phyloP scores from a whole-genome alignment of 2,329 filamentous ascomycete genomes.

The Dactylellina drechsleri region DNA sequence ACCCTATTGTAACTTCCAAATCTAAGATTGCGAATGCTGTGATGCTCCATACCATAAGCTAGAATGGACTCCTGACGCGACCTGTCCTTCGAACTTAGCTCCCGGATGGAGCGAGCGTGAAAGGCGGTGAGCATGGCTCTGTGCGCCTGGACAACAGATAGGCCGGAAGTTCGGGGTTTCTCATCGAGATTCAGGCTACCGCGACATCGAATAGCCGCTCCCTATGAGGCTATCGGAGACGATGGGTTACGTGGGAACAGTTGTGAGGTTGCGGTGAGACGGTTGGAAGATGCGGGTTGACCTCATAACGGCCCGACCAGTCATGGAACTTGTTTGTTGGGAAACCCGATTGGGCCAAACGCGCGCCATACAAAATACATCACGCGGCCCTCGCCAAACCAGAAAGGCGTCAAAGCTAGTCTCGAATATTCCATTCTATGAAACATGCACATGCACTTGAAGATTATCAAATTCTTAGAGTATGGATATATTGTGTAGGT shows the following conservation, averaged over 20 bases:
- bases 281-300: constrained; percentile 50
- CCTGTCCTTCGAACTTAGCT: constrained; percentile 95
- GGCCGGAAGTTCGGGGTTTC: constrained; percentile 58
- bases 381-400: constrained; percentile 7
- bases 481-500: too few relatives aligned
- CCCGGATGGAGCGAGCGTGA: constrained; percentile 93
- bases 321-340: constrained; percentile 12
- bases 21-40: too few relatives aligned
- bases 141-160: constrained; percentile 44
- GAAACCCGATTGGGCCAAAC: constrained; percentile 16
- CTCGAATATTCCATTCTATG: too few relatives aligned
- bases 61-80: constrained; percentile 96
- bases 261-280: constrained; percentile 16
- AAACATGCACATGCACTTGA: too few relatives aligned
- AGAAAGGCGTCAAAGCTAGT: background rate
- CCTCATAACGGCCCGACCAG: constrained; percentile 28
- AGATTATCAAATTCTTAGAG: too few relatives aligned
- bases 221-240: constrained; percentile 16
- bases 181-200: constrained; percentile 41
- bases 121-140: constrained; percentile 92
- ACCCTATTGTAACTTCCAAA: constrained; percentile 1
- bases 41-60: constrained; percentile 74
- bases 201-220: constrained; percentile 37
- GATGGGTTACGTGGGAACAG: constrained; percentile 9
- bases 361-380: constrained; percentile 4